Conservation (phyloP, 345 rosid species). For the Mercurialis annua region DNA sequence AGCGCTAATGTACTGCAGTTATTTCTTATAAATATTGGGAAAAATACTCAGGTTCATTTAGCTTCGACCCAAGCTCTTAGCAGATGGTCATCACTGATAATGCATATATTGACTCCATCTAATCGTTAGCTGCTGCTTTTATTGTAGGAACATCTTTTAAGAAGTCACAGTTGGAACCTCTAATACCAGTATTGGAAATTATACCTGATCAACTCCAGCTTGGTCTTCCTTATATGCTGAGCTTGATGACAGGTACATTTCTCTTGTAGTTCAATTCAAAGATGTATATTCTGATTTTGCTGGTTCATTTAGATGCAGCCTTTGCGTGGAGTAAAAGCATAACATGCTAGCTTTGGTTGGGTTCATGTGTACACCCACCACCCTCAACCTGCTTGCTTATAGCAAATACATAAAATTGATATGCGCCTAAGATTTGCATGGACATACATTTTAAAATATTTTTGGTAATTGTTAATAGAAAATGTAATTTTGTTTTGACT, state of each 20-base stretch:
- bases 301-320: slow-evolving; percentile 1
- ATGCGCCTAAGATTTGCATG: too few relatives aligned
- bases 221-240: slow-evolving; percentile 32
- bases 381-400: background rate
- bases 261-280: slow-evolving; percentile 19
- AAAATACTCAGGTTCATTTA: background rate
- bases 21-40: background rate
- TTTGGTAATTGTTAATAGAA: background rate
- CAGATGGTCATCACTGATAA: background rate
- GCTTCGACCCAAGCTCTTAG: background rate
- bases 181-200: slow-evolving; percentile 48
- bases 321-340: background rate
- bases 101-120: background rate
- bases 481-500: background rate
- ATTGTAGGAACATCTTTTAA: slow-evolving; percentile 70
- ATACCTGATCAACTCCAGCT: slow-evolving; percentile 40
- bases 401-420: background rate
- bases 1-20: background rate
- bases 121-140: slow-evolving; percentile 15
- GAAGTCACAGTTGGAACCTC: slow-evolving; percentile 51
- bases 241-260: slow-evolving; percentile 47
- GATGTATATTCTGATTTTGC: slow-evolving; percentile 12
- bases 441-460: background rate
- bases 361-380: background rate
- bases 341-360: background rate